These are phyloP conservation scores for Fistulinella cinereoalba DNA, from an alignment of 1,284 basidiomycete genomes.

Conservation along the genomic window DNA sequence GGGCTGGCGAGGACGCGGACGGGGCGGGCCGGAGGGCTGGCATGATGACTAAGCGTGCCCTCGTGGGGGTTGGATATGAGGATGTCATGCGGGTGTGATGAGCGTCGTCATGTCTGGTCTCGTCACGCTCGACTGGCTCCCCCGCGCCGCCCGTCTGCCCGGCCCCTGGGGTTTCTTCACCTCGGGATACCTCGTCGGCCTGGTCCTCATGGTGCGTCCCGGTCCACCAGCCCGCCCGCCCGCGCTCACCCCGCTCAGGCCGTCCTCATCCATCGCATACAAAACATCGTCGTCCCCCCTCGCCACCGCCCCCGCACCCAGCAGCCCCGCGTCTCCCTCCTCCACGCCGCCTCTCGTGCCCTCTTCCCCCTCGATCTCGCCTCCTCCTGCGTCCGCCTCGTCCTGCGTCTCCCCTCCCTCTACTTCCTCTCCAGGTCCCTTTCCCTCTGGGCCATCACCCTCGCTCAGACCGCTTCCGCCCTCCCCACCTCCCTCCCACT, in stretches of 20 bases:
- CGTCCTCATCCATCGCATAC: slow-evolving; percentile 66
- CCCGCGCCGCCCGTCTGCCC: slow-evolving; percentile 37
- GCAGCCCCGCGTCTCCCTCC: slow-evolving; percentile 27
- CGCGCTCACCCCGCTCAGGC: slow-evolving; percentile 41
- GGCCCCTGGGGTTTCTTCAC: slow-evolving; percentile 69
- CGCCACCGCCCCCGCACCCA: no score
- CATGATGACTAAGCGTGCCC: slow-evolving; percentile 26
- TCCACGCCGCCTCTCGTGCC: slow-evolving; percentile 36
- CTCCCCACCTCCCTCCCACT: slow-evolving; percentile 36
- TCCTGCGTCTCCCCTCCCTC: slow-evolving; percentile 60
- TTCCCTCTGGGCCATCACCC: slow-evolving; percentile 52
- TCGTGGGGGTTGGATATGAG: no score
- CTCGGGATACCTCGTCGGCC: slow-evolving; percentile 62
- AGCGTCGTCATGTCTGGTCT: not conserved
- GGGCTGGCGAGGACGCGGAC: slow-evolving; percentile 40
- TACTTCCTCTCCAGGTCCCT: slow-evolving; percentile 57
- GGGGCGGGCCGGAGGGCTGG: slow-evolving; percentile 33
- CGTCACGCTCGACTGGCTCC: not conserved
- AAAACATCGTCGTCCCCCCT: slow-evolving; percentile 73
- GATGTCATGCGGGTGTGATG: no score
- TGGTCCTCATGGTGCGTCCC: slow-evolving; percentile 55
- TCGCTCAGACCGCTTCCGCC: slow-evolving; percentile 52
- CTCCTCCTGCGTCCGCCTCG: slow-evolving; percentile 53
- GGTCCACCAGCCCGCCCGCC: not conserved
- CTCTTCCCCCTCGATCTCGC: slow-evolving; percentile 64